Percentiles rank a stretch among this genome's conserved stretches.
Evolutionary conservation across 2,329 filamentous ascomycete species (phyloP).

Genomic region (Pyricularia grisea): DNA sequence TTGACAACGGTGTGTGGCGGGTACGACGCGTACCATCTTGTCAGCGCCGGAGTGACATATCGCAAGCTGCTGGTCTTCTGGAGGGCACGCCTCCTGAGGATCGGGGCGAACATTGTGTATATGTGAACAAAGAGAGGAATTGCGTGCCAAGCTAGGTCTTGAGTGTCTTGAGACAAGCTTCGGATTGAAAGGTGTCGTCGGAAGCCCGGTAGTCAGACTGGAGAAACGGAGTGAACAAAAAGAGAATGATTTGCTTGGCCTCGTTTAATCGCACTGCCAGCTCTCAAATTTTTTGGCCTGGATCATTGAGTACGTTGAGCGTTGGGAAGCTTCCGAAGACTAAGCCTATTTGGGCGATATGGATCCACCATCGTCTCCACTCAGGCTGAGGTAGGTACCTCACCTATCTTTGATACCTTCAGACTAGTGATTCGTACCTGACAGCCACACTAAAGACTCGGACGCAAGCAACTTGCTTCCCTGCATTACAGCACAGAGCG

Average conservation of each 20-base stretch:
- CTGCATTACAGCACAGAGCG: background rate
- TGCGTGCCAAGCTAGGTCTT: background rate
- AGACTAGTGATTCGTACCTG: background rate
- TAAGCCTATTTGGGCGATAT: background rate
- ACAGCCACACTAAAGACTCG: background rate
- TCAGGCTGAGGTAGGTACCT: background rate
- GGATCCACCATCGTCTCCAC: background rate
- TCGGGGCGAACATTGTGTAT: slow-evolving; percentile 50
- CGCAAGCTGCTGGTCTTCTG: slow-evolving; percentile 37
- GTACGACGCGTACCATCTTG: slow-evolving; percentile 70
- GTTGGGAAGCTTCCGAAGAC: background rate
- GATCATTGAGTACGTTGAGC: slow-evolving; percentile 1
- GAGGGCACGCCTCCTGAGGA: slow-evolving; percentile 53
- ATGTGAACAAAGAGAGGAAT: slow-evolving; percentile 6
- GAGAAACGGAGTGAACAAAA: slow-evolving; percentile 2
- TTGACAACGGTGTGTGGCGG: slow-evolving; percentile 90
- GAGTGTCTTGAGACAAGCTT: background rate
- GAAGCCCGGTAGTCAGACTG: slow-evolving; percentile 7
- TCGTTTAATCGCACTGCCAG: background rate
- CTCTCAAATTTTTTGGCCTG: slow-evolving; percentile 4
- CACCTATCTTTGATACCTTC: background rate
- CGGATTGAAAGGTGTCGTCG: slow-evolving; percentile 3
- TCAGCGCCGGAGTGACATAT: slow-evolving; percentile 41
- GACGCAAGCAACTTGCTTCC: background rate
- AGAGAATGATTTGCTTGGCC: background rate